Evolutionary conservation across 2,329 filamentous ascomycete species (phyloP), one percentile per base, ranked within the genome.

Genomic region (Aspergillus sp.): DNA sequence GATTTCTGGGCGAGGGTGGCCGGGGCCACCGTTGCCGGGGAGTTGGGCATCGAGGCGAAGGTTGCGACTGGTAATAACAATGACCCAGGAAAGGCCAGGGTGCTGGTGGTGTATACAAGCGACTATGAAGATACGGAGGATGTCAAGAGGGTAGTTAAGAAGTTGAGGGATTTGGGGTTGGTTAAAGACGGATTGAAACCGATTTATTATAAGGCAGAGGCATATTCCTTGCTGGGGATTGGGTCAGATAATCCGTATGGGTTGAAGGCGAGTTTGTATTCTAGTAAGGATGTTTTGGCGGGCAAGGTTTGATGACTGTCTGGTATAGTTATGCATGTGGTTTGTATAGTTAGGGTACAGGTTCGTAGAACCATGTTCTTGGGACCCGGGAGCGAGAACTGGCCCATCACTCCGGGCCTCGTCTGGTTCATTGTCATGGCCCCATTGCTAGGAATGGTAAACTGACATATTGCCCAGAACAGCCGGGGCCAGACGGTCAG

Each of bases 91-190:
- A 66, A 70, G n/a, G 60, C 49, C 26, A 74, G 81, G 19, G 66
- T 93, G 38, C 80, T 94, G 28, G 90, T 85, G 54, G 72, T 94
- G 5, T 94, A 94, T 64, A 94, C 87, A 4, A 70, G 73, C 38
- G 81, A 94, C 62, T 93, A 89, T 60, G 71, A 71, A 29, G 81
- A 94, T 59, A 73, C 69, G 44, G 69, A 74, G 3, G 87, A 94
- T 60, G 77, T 94, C 4, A 74, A 73, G 29, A 75, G 85, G 39
- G 85, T 94, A 3, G 68, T 91, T 35, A 60, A 72, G 48, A 76
- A 72, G 53, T 65, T 94, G 51, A 75, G 76, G 43, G 72, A 81
- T 46, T 69, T 89, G 48, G 80, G 76, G 5, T 67, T 93, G 34
- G 72, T 84, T 10, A 56, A 60, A 5, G 50, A 53, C 27, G 56